These are phyloP conservation scores for Umbelopsis isabellina DNA, from an alignment of 192 early-diverging fungal species.

Conservation along the genomic window DNA sequence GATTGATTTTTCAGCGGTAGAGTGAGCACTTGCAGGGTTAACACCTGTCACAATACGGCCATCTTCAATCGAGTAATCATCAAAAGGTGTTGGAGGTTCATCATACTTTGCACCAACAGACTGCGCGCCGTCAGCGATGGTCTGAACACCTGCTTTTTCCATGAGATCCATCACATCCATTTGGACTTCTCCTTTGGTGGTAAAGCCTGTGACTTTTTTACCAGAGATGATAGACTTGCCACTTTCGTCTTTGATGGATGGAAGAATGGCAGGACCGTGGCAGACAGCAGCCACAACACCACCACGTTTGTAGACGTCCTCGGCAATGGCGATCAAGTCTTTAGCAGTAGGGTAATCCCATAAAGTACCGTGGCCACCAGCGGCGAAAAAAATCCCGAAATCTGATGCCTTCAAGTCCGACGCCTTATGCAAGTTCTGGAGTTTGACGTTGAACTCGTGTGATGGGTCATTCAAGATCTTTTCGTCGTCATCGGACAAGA, in stretches of 20 bases:
- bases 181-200: constrained; percentile 65
- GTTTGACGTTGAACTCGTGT: constrained; percentile 47
- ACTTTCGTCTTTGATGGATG: constrained; percentile 58
- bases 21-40: constrained; percentile 65
- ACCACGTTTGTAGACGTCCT: constrained; percentile 54
- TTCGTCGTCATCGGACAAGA: constrained; percentile 43
- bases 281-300: constrained; percentile 60
- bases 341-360: constrained; percentile 56
- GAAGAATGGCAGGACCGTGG: constrained; percentile 73
- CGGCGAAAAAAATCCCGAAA: constrained; percentile 59
- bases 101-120: constrained; percentile 30
- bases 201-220: constrained; percentile 74
- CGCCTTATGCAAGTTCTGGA: constrained; percentile 48
- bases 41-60: constrained; percentile 73
- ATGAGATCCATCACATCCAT: constrained; percentile 47
- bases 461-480: constrained; percentile 39
- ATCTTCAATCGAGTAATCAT: constrained; percentile 44
- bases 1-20: constrained; percentile 22
- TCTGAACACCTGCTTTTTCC: constrained; percentile 39
- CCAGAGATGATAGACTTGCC: constrained; percentile 65
- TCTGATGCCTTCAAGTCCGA: constrained; percentile 46
- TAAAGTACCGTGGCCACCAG: constrained; percentile 55
- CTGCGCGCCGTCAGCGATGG: constrained; percentile 44
- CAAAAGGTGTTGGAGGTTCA: constrained; percentile 19
- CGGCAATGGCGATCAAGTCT: constrained; percentile 49